Base-by-base conservation (phyloP, 805 yeast species). In the Saccharomyces kudriavzevii region DNA sequence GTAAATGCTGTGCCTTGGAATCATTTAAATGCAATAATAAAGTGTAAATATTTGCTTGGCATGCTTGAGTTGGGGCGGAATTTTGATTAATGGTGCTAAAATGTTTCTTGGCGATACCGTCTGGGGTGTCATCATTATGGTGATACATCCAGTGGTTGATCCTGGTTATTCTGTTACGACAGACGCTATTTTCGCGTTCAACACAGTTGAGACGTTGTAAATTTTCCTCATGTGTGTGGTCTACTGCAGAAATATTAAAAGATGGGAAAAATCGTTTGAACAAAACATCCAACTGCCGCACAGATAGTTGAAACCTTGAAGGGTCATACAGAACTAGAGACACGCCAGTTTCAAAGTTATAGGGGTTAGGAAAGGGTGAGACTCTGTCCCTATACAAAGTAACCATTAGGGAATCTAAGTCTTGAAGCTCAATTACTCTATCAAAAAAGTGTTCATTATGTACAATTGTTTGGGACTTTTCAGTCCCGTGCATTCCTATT, bases 141-240 rank as follows among this genome's bases (percentile, higher is more conserved):
- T 61, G 58, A 49, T 63, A 61, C 71, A 68, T 68, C 71, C 71
- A 68, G 48, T 64, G 64, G 25, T 63, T 53, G 56, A 63, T 56
- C 30, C 66, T 58, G n/a, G 58, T 49, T n/a, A 65, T 58, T 45
- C 67, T 59, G 51, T 60, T 48, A 14, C 50, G 24, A 24, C 54
- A 50, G 17, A 57, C 45, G 45, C 30, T 30, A 40, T 35, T 27
- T 49, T 56, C 55, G 46, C 31, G 29, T 14, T 45, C 31, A 43
- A 45, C 9, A 47, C 45, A 10, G 55, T 52, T 1, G 54, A 48
- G 20, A 49, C 30, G 27, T 3, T 10, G 22, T 17, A 50, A 29
- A 31, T 40, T 24, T 11, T 47, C 31, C 31, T 52, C 52, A 17
- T 49, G 47, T 29, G 52, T 49, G 31, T 48, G 46, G 30, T 58